Evolutionary conservation across 805 yeast genomes (phyloP).

Genomic region (Candida maesae): DNA sequence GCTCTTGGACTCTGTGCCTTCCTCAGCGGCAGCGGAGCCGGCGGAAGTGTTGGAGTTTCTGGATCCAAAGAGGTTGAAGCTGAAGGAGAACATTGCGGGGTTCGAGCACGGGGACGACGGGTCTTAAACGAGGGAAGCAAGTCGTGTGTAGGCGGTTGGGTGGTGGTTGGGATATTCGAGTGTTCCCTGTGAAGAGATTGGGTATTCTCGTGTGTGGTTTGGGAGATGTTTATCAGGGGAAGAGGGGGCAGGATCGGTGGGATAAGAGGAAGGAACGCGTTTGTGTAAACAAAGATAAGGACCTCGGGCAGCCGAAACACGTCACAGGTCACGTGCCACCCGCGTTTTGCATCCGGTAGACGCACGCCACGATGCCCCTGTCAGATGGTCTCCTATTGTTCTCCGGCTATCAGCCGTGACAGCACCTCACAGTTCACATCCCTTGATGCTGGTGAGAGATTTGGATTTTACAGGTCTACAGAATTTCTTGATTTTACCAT

Average conservation of each 20-base stretch:
- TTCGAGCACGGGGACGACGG: not conserved
- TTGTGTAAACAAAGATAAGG: conserved; percentile 14
- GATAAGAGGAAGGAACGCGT: conserved; percentile 7
- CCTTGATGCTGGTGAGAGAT: too few relatives aligned
- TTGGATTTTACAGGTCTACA: too few relatives aligned
- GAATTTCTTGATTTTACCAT: conserved; percentile 11
- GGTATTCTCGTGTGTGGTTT: too few relatives aligned
- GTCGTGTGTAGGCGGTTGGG: too few relatives aligned
- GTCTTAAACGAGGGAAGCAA: too few relatives aligned
- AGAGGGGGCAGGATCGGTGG: not conserved
- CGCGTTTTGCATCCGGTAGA: not conserved
- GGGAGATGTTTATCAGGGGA: not conserved
- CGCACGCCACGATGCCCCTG: not conserved
- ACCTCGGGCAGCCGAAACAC: conserved; percentile 1
- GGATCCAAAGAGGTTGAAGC: conserved; percentile 4
- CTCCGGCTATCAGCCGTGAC: not conserved
- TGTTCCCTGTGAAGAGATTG: too few relatives aligned
- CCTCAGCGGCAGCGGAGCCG: not conserved
- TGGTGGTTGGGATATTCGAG: too few relatives aligned
- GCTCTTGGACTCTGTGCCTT: not conserved
- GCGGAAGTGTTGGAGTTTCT: not conserved
- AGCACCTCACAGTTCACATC: too few relatives aligned
- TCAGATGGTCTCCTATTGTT: not conserved
- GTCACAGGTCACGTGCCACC: conserved; percentile 1
- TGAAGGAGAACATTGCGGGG: conserved; percentile 12